phyloP scores from a whole-genome alignment of 2,329 filamentous ascomycete species.

The Xylariaceae sp. region DNA sequence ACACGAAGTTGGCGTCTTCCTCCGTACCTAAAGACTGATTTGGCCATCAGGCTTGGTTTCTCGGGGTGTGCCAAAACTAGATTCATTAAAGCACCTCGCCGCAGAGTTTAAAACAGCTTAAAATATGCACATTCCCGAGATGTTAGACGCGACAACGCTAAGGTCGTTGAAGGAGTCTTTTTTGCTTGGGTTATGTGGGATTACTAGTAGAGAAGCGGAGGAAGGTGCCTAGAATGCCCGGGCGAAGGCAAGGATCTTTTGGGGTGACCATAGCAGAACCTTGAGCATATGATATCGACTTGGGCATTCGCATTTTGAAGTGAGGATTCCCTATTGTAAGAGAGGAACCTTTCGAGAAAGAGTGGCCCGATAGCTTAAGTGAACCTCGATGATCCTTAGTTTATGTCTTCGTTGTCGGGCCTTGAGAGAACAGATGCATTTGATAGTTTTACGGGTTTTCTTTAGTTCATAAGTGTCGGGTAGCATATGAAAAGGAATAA shows the following conservation, averaged over 20 bases:
- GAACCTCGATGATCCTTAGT: conserved; percentile 13
- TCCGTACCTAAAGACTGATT: conserved; percentile 36
- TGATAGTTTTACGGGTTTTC: conserved; percentile 18
- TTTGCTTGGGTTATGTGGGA: conserved; percentile 33
- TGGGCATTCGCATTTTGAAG: conserved; percentile 16
- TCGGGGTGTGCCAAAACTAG: conserved; percentile 9
- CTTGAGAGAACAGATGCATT: conserved; percentile 14
- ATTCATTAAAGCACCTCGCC: conserved; percentile 23
- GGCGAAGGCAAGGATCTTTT: conserved; percentile 13
- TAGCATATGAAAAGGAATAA: conserved; percentile 8
- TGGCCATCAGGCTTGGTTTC: conserved; percentile 10
- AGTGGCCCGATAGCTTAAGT: conserved; percentile 18
- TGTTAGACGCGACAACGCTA: conserved; percentile 33
- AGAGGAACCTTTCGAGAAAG: conserved; percentile 16
- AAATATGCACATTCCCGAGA: conserved; percentile 27
- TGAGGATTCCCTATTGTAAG: conserved; percentile 19
- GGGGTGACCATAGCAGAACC: conserved; percentile 12
- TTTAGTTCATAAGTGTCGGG: conserved; percentile 16
- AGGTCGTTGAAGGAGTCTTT: conserved; percentile 33
- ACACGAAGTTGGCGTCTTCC: conserved; percentile 32
- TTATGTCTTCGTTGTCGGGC: conserved; percentile 16
- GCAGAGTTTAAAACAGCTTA: conserved; percentile 26
- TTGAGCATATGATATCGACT: conserved; percentile 19
- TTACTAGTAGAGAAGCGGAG: conserved; percentile 25
- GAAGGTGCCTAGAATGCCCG: conserved; percentile 19